Conservation (phyloP, 148 eudicot species). For the Cornus suecica region DNA sequence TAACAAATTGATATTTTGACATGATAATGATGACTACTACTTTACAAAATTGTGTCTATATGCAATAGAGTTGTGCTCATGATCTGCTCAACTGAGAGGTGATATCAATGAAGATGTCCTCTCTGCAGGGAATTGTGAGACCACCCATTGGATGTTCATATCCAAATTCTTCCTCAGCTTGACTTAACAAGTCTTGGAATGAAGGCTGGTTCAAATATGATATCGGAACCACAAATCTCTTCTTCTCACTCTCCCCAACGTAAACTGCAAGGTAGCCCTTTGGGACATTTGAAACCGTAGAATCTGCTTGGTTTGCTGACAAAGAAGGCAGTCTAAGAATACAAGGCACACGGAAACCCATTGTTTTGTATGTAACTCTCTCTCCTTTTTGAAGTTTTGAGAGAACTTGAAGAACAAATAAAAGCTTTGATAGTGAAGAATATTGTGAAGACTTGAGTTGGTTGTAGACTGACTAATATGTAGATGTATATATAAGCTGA, state of each 20-base stretch:
- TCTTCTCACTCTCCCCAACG: not conserved
- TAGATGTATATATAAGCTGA: not conserved
- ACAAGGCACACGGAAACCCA: constrained; percentile 9
- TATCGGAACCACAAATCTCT: not conserved
- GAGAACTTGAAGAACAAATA: not conserved
- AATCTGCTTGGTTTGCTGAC: not conserved
- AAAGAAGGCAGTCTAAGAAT: not conserved
- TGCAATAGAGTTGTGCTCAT: not conserved
- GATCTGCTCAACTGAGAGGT: not conserved
- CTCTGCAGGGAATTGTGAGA: not conserved
- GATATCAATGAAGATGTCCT: not conserved
- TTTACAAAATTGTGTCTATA: not conserved
- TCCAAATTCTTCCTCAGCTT: not conserved
- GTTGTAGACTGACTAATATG: not conserved
- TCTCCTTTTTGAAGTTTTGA: not conserved
- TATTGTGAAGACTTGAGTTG: not conserved
- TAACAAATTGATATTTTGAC: not conserved
- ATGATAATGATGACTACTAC: not conserved
- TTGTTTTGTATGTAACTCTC: not conserved
- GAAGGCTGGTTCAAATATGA: not conserved
- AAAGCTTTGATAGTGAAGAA: not conserved
- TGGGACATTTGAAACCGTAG: not conserved
- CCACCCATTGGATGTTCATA: not conserved
- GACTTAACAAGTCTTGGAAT: not conserved
- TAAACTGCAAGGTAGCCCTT: not conserved